A percentile compares a stretch with the other conserved stretches of the same genome.
Evolutionary conservation across 2,329 filamentous ascomycete species (phyloP).

Genomic region (Stachybotrys echinatus): DNA sequence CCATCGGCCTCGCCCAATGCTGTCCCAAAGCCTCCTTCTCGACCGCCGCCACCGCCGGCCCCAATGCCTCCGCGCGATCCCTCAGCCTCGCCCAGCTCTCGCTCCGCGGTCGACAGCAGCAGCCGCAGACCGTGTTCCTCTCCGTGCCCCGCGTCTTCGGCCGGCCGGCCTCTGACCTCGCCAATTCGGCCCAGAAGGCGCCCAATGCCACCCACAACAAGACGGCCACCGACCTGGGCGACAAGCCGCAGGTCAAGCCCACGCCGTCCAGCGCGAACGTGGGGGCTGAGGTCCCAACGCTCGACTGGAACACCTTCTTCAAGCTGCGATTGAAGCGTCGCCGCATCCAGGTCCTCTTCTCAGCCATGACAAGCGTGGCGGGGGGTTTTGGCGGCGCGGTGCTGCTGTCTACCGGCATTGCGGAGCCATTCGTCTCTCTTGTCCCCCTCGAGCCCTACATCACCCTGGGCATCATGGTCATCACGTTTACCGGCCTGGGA

Average conservation of each 20-base stretch:
- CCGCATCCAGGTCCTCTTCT: conserved; percentile 76
- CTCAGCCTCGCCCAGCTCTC: conserved; percentile 6
- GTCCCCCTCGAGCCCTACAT: conserved; percentile 85
- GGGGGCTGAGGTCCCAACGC: conserved; percentile 18
- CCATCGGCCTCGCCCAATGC: not conserved
- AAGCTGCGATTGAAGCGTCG: conserved; percentile 80
- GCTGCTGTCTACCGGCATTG: conserved; percentile 64
- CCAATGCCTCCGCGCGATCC: conserved; percentile 11
- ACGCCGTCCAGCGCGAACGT: conserved; percentile 14
- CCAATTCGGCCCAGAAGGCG: conserved; percentile 6
- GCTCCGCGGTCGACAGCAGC: not conserved
- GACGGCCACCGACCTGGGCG: conserved; percentile 6
- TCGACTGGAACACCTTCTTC: conserved; percentile 93
- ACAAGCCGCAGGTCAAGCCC: conserved; percentile 5
- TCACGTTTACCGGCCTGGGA: conserved; percentile 72
- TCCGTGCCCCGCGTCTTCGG: conserved; percentile 7
- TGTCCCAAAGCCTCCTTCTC: conserved; percentile 21
- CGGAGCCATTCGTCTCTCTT: conserved; percentile 65
- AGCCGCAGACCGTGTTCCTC: conserved; percentile 1
- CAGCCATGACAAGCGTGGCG: conserved; percentile 57
- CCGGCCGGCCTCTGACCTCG: conserved; percentile 11
- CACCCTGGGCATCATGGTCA: conserved; percentile 73
- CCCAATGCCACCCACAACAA: conserved; percentile 6
- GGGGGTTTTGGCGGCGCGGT: conserved; percentile 59
- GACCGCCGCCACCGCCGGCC: conserved; percentile 13